A percentile compares a stretch with the other conserved stretches of the same genome.
These are phyloP conservation scores for Rubroboletus pulcherrimus DNA, from an alignment of 768 basidiomycete species.

Conservation along the genomic window DNA sequence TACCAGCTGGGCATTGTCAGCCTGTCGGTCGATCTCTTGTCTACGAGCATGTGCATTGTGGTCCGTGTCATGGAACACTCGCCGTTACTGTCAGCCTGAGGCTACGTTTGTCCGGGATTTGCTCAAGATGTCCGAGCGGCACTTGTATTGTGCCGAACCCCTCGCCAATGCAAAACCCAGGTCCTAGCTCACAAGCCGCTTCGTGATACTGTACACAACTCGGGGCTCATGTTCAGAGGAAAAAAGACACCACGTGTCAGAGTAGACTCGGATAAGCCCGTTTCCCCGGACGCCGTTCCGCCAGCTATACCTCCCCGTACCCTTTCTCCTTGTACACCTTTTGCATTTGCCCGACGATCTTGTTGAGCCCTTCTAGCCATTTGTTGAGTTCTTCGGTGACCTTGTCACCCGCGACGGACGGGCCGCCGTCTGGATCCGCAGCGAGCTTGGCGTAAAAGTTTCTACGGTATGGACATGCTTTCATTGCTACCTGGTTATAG, in stretches of 20 bases:
- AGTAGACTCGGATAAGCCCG: not conserved
- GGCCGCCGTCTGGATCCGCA: conserved; percentile 55
- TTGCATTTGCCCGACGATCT: conserved; percentile 47
- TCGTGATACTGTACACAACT: not conserved
- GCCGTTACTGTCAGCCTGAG: not conserved
- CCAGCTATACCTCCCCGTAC: conserved; percentile 39
- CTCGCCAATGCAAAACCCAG: not conserved
- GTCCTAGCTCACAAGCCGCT: not conserved
- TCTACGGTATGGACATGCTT: conserved; percentile 54
- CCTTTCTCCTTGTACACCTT: conserved; percentile 53
- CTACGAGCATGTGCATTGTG: not conserved
- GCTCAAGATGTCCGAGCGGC: no score
- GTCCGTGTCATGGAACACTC: not conserved
- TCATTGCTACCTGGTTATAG: conserved; percentile 45
- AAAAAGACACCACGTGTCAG: not conserved
- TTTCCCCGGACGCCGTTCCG: no score
- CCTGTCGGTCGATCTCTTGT: not conserved
- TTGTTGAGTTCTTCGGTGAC: conserved; percentile 50
- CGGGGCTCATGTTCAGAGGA: not conserved
- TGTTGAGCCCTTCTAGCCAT: conserved; percentile 61
- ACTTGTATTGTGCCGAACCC: not conserved
- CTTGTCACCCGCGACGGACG: conserved; percentile 39
- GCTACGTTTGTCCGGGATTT: not conserved
- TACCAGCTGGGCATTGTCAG: no score
- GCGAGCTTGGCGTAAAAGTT: conserved; percentile 64